Base-by-base conservation (phyloP, 306 rosid species). In the Pyrus betulifolia region DNA sequence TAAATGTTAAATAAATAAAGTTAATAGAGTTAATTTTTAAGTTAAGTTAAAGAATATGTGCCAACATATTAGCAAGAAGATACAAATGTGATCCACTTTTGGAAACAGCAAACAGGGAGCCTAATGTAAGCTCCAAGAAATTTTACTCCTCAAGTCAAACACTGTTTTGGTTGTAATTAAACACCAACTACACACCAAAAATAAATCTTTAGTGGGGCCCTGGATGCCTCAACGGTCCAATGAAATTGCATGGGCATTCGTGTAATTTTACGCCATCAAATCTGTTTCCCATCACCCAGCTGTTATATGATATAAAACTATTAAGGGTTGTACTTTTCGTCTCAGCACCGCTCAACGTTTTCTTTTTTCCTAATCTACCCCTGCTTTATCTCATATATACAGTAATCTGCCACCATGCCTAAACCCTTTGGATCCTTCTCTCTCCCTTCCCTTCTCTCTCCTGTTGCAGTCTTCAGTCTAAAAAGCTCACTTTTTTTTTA, bases 401-500 rank as follows among this genome's bases (percentile, higher is more conserved):
- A 40, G n/a, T 18, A 30, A 15, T 15, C 55, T 49, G 55, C 55
- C 21, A 49, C 55, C 55, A 15, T 5, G 55, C 55, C 3, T 2
- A 14, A 1, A 15, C 21, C 18, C 8, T 51, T 51, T 17, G 55
- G 55, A 51, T 63, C 69, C 64, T 75, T 72, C 76, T 74, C 69
- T 45, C 21, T 64, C 70, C 59, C 62, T 76, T 69, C 59, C 59
- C 76, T 55, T 70, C 75, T 74, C 76, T 72, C 71, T 51, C 11
- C 68, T 76, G 76, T 77, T 10, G 85, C 88, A 81, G 54, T 61
- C 28, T 45, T 13, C 55, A 51, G 28, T 51, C 66, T 76, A 69
- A 82, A 17, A 54, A 77, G 87, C 72, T 84, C 80, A 51, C 31
- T 38, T 83, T 86, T 86, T 76, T 75, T 51, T 38, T 30, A 60